Conservation (phyloP, 1,284 basidiomycete species). For the Macrocystidia cucumis region DNA sequence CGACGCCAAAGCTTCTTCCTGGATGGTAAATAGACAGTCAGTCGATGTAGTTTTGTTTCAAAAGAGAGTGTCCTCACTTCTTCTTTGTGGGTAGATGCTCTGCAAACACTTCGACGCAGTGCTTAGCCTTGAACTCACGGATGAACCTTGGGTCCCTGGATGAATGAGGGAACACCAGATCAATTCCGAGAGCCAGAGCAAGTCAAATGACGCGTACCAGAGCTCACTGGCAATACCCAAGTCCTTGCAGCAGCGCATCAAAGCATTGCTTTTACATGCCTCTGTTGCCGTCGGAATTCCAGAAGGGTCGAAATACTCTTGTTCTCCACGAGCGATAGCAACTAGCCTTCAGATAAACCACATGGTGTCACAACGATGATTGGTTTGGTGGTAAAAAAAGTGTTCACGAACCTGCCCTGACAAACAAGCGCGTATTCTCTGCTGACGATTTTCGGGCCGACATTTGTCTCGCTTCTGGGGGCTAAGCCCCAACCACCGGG, state of each 20-base stretch:
- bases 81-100: conserved; percentile 81
- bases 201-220: conserved; percentile 50
- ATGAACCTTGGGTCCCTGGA: conserved; percentile 93
- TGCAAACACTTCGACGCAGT: conserved; percentile 83
- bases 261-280: conserved; percentile 92
- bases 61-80: conserved; percentile 62
- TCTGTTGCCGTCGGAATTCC: conserved; percentile 94
- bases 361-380: background rate
- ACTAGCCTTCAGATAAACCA: conserved; percentile 56
- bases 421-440: conserved; percentile 95
- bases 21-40: conserved; percentile 8
- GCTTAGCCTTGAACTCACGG: conserved; percentile 82
- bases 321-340: conserved; percentile 89
- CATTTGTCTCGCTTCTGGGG: conserved; percentile 87
- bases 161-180: conserved; percentile 1
- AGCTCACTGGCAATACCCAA: conserved; percentile 94
- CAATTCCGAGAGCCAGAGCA: background rate
- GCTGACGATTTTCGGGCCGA: conserved; percentile 85
- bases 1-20: conserved; percentile 90
- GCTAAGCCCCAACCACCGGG: conserved; percentile 97
- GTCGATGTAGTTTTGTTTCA: background rate
- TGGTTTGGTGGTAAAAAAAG: background rate
- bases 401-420: conserved; percentile 65
- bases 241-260: conserved; percentile 98
- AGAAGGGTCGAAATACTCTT: conserved; percentile 91